Percentiles rank a stretch among this genome's conserved stretches.
Evolutionary conservation across 2,329 filamentous ascomycete genomes (phyloP).

Genomic region (Lachnellula arida): DNA sequence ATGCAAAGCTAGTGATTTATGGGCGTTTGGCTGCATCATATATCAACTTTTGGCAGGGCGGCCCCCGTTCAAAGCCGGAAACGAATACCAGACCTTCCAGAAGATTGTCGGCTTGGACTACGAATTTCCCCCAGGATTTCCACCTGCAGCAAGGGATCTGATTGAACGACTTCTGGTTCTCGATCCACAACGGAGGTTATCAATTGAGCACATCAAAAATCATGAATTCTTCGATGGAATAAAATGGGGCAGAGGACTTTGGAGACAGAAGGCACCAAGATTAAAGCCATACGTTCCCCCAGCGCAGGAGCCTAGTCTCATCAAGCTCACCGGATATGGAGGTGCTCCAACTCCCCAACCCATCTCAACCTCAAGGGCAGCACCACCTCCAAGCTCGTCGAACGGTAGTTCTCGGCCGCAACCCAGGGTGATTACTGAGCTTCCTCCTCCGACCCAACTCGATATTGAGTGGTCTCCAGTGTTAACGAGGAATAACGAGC

Average conservation of each 20-base stretch:
- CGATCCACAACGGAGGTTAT: slow-evolving; percentile 77
- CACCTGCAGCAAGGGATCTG: slow-evolving; percentile 77
- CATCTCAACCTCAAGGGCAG: slow-evolving; percentile 27
- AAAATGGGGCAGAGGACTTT: slow-evolving; percentile 75
- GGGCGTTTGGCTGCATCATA: slow-evolving; percentile 97
- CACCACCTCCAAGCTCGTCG: slow-evolving; percentile 32
- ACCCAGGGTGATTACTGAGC: slow-evolving; percentile 82
- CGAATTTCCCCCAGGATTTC: slow-evolving; percentile 86
- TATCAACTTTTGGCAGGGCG: slow-evolving; percentile 95
- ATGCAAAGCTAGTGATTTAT: slow-evolving; percentile 95
- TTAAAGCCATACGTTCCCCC: slow-evolving; percentile 80
- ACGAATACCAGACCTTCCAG: slow-evolving; percentile 96
- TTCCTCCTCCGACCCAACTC: slow-evolving; percentile 92
- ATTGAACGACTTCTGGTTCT: slow-evolving; percentile 87
- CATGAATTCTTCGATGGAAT: slow-evolving; percentile 93
- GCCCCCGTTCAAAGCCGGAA: slow-evolving; percentile 91
- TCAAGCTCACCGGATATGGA: slow-evolving; percentile 59
- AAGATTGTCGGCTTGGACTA: slow-evolving; percentile 96
- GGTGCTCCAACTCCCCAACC: slow-evolving; percentile 25
- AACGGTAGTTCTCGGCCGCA: slow-evolving; percentile 52
- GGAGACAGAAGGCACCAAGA: slow-evolving; percentile 85
- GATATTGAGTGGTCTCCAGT: slow-evolving; percentile 99
- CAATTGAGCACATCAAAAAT: slow-evolving; percentile 93
- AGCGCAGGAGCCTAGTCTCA: slow-evolving; percentile 65
- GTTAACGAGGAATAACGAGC: slow-evolving; percentile 82